These are phyloP conservation scores for Wallacemonas rigidus DNA, from an alignment of 208 protist species.

Conservation along the genomic window DNA sequence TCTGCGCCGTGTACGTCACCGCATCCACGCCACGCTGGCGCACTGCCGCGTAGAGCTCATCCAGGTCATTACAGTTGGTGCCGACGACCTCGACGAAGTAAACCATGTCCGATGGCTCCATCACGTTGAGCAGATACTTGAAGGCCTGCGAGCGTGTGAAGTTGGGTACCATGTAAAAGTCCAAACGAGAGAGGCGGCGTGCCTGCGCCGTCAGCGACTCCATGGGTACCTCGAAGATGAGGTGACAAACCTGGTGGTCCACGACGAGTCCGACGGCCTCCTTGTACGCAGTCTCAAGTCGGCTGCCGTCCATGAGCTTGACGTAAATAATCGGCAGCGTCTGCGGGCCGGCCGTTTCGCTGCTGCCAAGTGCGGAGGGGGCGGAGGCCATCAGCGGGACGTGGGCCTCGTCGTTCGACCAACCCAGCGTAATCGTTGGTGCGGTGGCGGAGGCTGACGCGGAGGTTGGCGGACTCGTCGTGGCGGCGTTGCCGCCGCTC, in stretches of 20 bases:
- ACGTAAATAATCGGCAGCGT: slow-evolving; percentile 57
- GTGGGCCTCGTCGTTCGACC: slow-evolving; percentile 29
- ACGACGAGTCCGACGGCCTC: slow-evolving; percentile 70
- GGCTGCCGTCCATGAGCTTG: slow-evolving; percentile 69
- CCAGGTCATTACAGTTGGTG: slow-evolving; percentile 82
- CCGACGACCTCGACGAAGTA: slow-evolving; percentile 79
- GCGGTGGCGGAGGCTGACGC: not conserved
- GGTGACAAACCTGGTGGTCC: slow-evolving; percentile 70
- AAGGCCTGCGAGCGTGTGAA: slow-evolving; percentile 74
- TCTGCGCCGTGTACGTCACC: slow-evolving; percentile 64
- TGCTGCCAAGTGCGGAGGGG: slow-evolving; percentile 15
- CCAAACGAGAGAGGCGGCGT: slow-evolving; percentile 62
- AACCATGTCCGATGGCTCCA: slow-evolving; percentile 73
- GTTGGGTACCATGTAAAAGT: slow-evolving; percentile 77
- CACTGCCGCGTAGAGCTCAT: slow-evolving; percentile 79
- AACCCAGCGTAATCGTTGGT: not conserved
- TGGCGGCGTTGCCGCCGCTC: slow-evolving; percentile 2
- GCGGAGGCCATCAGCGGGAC: slow-evolving; percentile 13
- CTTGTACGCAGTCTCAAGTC: slow-evolving; percentile 65
- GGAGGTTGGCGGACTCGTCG: slow-evolving; percentile 42
- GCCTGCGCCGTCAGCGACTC: slow-evolving; percentile 55
- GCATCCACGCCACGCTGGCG: slow-evolving; percentile 53
- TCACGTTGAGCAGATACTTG: slow-evolving; percentile 70
- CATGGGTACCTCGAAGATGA: slow-evolving; percentile 75
- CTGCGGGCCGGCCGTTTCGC: slow-evolving; percentile 28